These are phyloP conservation scores for Saccharomycopsis crataegensis DNA, from an alignment of 1,139 yeast genomes.

Conservation along the genomic window DNA sequence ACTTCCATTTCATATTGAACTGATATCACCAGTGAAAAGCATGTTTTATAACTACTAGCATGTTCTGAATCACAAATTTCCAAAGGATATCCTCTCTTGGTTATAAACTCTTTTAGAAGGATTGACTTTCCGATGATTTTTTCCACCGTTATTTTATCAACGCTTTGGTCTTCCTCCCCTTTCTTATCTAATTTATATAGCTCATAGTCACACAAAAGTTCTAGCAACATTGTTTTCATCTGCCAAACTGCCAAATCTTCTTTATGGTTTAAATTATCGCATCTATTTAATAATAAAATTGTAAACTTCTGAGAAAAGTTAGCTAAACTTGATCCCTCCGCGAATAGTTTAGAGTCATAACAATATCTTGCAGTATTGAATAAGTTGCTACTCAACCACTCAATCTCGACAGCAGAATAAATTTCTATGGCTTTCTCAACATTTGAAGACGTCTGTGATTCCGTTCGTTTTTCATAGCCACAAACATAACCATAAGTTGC, in stretches of 20 bases:
- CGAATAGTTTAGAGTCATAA: not conserved
- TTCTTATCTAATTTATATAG: not conserved
- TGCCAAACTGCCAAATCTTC: not conserved
- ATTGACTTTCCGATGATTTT: no score
- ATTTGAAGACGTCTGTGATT: no score
- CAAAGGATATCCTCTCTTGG: no score
- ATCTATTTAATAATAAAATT: not conserved
- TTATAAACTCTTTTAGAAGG: no score
- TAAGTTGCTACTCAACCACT: not conserved
- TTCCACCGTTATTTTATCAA: not conserved
- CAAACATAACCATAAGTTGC: not conserved
- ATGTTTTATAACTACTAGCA: not conserved
- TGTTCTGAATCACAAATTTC: no score
- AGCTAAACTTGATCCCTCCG: not conserved
- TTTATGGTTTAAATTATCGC: not conserved
- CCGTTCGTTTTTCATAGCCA: not conserved
- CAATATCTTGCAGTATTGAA: not conserved
- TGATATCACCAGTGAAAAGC: not conserved
- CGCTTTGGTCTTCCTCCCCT: not conserved
- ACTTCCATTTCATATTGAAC: not conserved
- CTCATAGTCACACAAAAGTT: not conserved
- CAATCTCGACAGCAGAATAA: not conserved
- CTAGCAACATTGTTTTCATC: not conserved
- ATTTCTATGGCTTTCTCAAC: not conserved
- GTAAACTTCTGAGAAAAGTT: not conserved